These are phyloP conservation scores for Cerrena zonata DNA, from an alignment of 1,284 basidiomycete species.

Conservation along the genomic window DNA sequence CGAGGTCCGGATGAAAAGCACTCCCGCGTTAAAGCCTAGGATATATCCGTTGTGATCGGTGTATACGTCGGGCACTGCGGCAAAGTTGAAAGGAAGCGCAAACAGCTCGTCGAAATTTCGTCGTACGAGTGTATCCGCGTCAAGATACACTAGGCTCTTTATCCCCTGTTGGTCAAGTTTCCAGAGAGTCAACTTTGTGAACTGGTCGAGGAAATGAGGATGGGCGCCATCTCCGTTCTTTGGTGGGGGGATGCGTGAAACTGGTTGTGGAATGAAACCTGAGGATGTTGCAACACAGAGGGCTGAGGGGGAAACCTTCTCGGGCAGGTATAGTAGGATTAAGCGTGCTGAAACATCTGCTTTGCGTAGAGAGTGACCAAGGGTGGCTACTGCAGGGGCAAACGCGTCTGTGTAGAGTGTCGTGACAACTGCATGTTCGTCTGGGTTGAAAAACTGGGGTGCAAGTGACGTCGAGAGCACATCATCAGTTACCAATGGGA, in stretches of 20 bases:
- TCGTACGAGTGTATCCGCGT: constrained; percentile 30
- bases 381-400: constrained; percentile 34
- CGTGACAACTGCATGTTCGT: constrained; percentile 32
- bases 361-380: constrained; percentile 34
- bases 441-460: not conserved
- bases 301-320: constrained; percentile 32
- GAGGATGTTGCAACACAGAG: constrained; percentile 35
- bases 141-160: constrained; percentile 9
- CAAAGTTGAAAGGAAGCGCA: constrained; percentile 37
- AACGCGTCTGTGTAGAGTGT: constrained; percentile 39
- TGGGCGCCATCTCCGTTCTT: constrained; percentile 30
- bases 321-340: constrained; percentile 36
- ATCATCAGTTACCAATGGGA: not conserved
- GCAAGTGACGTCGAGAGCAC: not conserved
- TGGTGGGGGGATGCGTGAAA: constrained; percentile 37
- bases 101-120: constrained; percentile 43
- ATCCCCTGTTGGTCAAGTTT: constrained; percentile 31
- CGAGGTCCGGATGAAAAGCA: constrained; percentile 34
- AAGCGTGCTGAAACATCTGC: constrained; percentile 30
- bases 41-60: constrained; percentile 30
- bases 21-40: constrained; percentile 39
- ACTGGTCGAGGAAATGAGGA: constrained; percentile 37
- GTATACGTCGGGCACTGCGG: constrained; percentile 39
- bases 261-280: constrained; percentile 35
- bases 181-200: constrained; percentile 43